Evolutionary conservation across 139 green algal species (phyloP).

Genomic region (Parachlorella kessleri): DNA sequence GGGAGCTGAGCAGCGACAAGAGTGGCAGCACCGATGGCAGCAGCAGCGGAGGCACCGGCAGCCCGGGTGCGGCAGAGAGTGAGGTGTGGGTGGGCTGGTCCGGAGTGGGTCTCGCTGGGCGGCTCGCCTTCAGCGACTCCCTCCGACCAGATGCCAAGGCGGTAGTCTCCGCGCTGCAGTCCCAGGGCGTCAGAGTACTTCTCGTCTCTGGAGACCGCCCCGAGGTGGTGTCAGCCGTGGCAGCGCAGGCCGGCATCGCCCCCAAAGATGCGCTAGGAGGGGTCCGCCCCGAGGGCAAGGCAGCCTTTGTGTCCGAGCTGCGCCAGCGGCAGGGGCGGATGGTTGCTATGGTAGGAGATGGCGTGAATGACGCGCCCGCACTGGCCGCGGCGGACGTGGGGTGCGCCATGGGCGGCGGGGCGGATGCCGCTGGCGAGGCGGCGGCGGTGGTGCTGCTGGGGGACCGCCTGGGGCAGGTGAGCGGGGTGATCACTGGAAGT

Average conservation of each 20-base stretch:
- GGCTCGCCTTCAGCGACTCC: slow-evolving; percentile 66
- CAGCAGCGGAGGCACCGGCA: background rate
- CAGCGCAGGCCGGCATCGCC: slow-evolving; percentile 62
- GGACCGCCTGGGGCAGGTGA: slow-evolving; percentile 73
- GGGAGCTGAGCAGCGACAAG: slow-evolving; percentile 11
- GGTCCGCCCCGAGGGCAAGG: slow-evolving; percentile 63
- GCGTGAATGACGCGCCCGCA: slow-evolving; percentile 96
- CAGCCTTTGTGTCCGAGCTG: slow-evolving; percentile 40
- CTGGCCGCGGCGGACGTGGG: slow-evolving; percentile 84
- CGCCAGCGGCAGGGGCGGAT: slow-evolving; percentile 33
- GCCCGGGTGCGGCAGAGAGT: background rate
- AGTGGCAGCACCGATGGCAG: slow-evolving; percentile 5
- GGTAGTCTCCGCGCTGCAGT: slow-evolving; percentile 63
- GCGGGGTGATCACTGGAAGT: too few relatives aligned
- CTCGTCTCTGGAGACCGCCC: slow-evolving; percentile 85
- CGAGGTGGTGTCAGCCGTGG: slow-evolving; percentile 56
- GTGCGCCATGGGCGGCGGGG: slow-evolving; percentile 74
- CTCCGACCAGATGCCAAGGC: slow-evolving; percentile 65
- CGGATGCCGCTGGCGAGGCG: slow-evolving; percentile 81
- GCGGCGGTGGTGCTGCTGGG: slow-evolving; percentile 92
- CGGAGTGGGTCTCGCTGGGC: slow-evolving; percentile 65
- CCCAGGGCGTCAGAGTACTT: slow-evolving; percentile 62
- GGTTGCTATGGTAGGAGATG: slow-evolving; percentile 96
- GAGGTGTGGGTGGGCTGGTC: slow-evolving; percentile 69
- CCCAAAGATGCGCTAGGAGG: slow-evolving; percentile 30